Conservation (phyloP, 176 grass and related monocot species). For the Oryza punctata region DNA sequence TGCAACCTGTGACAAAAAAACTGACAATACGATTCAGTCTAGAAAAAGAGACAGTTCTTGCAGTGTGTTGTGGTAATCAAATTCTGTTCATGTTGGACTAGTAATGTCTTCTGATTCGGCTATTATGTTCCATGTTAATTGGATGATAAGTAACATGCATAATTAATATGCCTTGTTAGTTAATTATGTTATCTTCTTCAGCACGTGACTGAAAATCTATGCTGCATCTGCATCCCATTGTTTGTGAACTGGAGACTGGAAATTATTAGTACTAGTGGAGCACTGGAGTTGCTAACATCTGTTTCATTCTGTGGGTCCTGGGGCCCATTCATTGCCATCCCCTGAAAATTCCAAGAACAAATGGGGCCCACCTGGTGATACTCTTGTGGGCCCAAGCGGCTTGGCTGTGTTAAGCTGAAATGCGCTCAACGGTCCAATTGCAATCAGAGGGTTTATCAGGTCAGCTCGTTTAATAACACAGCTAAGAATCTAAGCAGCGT, state of each 20-base stretch:
- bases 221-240: neutral
- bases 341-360: neutral
- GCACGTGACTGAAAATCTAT: conserved; percentile 10
- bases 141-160: neutral
- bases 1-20: neutral
- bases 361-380: neutral
- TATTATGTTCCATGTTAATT: neutral
- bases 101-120: neutral
- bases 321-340: neutral
- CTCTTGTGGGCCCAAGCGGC: neutral
- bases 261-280: neutral
- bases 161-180: neutral
- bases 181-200: neutral
- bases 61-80: neutral
- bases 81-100: neutral
- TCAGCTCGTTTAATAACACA: neutral
- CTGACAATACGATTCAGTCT: neutral
- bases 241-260: neutral
- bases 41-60: neutral
- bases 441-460: conserved; percentile 3
- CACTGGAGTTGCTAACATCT: neutral
- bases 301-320: conserved; percentile 9
- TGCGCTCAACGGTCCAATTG: conserved; percentile 11
- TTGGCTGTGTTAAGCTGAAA: neutral
- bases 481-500: neutral